These are phyloP conservation scores for Gelatoporia subvermispora DNA, from an alignment of 768 basidiomycete species.

Conservation along the genomic window DNA sequence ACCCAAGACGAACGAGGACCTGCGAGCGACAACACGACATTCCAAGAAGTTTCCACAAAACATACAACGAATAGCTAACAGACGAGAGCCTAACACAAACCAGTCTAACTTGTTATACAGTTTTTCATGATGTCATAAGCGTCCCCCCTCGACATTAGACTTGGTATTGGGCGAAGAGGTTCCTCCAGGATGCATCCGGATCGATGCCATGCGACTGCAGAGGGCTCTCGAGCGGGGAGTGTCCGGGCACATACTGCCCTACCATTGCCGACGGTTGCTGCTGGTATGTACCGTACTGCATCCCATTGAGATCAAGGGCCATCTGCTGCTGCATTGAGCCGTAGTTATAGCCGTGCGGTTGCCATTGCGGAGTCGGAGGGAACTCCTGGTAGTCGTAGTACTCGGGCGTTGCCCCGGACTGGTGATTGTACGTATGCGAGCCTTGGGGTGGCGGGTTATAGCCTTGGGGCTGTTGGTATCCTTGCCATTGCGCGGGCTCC, in stretches of 20 bases:
- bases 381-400: background rate
- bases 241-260: background rate
- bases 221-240: slow-evolving; percentile 10
- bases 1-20: no score
- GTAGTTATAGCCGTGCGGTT: background rate
- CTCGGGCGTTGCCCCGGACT: background rate
- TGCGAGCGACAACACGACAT: no score
- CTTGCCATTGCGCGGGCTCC: slow-evolving; percentile 5
- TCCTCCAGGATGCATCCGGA: slow-evolving; percentile 22
- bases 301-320: slow-evolving; percentile 11
- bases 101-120: no score
- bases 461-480: slow-evolving; percentile 7
- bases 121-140: no score
- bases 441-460: slow-evolving; percentile 1
- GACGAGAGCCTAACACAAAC: no score
- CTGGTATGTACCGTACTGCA: slow-evolving; percentile 11
- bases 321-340: slow-evolving; percentile 13
- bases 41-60: no score
- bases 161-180: slow-evolving; percentile 18
- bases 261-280: slow-evolving; percentile 1
- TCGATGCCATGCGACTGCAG: slow-evolving; percentile 11
- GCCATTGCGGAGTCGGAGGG: slow-evolving; percentile 1
- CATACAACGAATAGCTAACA: no score
- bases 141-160: no score
- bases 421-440: background rate